Conservation (phyloP, 208 protist genomes). For the Trypanosoma scelopori region DNA sequence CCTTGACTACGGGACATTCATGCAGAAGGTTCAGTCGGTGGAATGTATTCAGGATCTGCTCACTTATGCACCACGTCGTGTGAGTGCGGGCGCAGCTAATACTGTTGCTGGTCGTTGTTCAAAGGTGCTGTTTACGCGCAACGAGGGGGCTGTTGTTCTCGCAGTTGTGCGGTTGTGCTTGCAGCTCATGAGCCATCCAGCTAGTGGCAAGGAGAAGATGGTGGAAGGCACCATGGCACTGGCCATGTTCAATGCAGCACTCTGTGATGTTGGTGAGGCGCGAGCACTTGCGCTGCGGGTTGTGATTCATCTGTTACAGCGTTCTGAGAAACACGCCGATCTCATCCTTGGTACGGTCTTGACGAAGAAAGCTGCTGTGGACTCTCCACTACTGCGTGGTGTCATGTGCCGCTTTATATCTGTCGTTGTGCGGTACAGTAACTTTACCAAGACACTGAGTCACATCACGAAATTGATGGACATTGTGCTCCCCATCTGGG, state of each 20-base stretch:
- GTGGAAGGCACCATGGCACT: slow-evolving; percentile 88
- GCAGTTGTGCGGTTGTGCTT: slow-evolving; percentile 83
- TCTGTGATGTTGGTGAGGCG: slow-evolving; percentile 83
- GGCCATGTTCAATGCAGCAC: slow-evolving; percentile 86
- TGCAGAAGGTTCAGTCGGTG: slow-evolving; percentile 86
- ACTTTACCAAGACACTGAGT: slow-evolving; percentile 70
- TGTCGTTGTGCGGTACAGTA: slow-evolving; percentile 80
- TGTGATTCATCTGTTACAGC: slow-evolving; percentile 71
- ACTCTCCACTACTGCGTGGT: slow-evolving; percentile 76
- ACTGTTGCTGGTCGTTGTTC: slow-evolving; percentile 87
- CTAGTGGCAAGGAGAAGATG: slow-evolving; percentile 89
- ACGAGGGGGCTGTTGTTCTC: slow-evolving; percentile 82
- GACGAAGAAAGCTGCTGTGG: slow-evolving; percentile 76
- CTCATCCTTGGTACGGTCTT: slow-evolving; percentile 87
- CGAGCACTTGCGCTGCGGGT: slow-evolving; percentile 77
- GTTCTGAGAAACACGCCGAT: slow-evolving; percentile 84
- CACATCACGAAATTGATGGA: slow-evolving; percentile 81
- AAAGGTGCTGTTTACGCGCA: slow-evolving; percentile 90
- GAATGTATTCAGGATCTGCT: slow-evolving; percentile 90
- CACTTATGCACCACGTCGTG: slow-evolving; percentile 63
- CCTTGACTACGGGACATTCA: slow-evolving; percentile 84
- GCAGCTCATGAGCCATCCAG: slow-evolving; percentile 79
- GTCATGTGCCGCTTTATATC: slow-evolving; percentile 91
- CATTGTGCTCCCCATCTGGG: slow-evolving; percentile 72
- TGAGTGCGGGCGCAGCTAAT: slow-evolving; percentile 71